Evolutionary conservation across 1,284 basidiomycete species (phyloP), one percentile per base, ranked within the genome.

Genomic region (Thelephora terrestris): DNA sequence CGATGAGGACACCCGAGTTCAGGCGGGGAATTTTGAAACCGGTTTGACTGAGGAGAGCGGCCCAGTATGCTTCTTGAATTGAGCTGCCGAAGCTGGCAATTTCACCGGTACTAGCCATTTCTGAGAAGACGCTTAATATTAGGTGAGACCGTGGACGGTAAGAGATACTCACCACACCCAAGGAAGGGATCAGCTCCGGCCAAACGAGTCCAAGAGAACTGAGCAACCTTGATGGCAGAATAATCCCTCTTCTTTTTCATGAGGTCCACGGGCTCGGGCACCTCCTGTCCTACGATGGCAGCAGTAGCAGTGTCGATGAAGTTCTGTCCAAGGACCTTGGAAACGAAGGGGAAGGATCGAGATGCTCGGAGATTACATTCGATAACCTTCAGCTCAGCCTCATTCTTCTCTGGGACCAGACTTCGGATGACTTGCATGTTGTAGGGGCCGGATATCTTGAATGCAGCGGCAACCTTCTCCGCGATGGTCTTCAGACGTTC

Each of bases 71-170:
- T 67, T 99, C 96, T 61, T 94, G 84, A 37, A 98, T 73, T 63
- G 97, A 89, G 61, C 82, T 81, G 43, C 95, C 96, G 63, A 99
- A 99, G 55, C 89, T 85, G n/a, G 96, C 96, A 18, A 99, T 92
- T 67, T 99, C 95, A 48, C 95, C 96, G 5, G 96, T 99, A 59
- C 90, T 94, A 0, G 95, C 93, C 96, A 99, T 99, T 74, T 98
- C 92, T 85, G 64, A 46, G 46, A 29, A 44, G 46, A 21, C 23
- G 29, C 44, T 17, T n/a, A 40, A 44, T 36, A 29, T 16, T 25
- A 24, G 20, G 7, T 35, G 39, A 16, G 44, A 32, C 46, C 5
- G 7, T 5, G 43, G 38, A 21, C 36, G 46, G 50, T 23, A 50
- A 43, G 24, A 36, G 48, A 12, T n/a, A 76, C 84, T 65, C 55